A percentile compares a stretch with the other conserved stretches of the same genome.
phyloP scores from a whole-genome alignment of 1,139 yeast species.

The Taphrina sp. region DNA sequence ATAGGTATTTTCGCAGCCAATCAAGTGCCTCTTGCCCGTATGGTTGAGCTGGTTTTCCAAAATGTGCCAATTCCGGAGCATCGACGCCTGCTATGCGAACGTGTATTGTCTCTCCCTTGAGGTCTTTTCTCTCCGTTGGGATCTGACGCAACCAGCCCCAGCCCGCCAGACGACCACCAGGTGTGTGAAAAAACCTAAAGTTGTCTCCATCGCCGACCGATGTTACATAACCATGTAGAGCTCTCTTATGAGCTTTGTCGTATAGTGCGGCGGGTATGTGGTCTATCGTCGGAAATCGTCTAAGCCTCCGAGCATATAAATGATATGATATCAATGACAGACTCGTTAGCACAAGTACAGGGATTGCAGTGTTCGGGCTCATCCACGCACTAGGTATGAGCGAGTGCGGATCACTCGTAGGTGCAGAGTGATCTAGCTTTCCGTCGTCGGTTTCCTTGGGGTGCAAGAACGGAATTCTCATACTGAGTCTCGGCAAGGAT shows the following conservation, averaged over 20 bases:
- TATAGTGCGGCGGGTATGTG: conserved; percentile 35
- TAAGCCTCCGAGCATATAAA: conserved; percentile 33
- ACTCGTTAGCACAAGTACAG: conserved; percentile 19
- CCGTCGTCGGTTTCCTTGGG: too few relatives aligned
- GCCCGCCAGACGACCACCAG: conserved; percentile 83
- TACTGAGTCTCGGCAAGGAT: too few relatives aligned
- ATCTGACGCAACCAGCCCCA: conserved; percentile 82
- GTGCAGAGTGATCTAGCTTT: too few relatives aligned
- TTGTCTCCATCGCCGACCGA: conserved; percentile 97
- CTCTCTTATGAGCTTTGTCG: conserved; percentile 44
- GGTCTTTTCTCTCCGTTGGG: conserved; percentile 38
- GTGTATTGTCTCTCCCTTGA: conserved; percentile 50
- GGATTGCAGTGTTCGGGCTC: conserved; percentile 4
- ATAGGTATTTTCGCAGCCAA: conserved; percentile 67
- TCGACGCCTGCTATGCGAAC: conserved; percentile 91
- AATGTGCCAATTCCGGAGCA: conserved; percentile 95
- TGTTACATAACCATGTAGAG: conserved; percentile 77
- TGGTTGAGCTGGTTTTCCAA: conserved; percentile 92
- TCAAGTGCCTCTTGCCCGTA: conserved; percentile 75
- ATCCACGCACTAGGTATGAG: conserved; percentile 9
- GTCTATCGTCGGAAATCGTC: conserved; percentile 37
- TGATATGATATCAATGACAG: conserved; percentile 14
- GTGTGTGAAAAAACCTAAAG: conserved; percentile 86
- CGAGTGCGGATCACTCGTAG: too few relatives aligned
- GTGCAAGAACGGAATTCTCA: too few relatives aligned